Conservation (phyloP, 495 filamentous ascomycete species). For the Thozetella sp. region DNA sequence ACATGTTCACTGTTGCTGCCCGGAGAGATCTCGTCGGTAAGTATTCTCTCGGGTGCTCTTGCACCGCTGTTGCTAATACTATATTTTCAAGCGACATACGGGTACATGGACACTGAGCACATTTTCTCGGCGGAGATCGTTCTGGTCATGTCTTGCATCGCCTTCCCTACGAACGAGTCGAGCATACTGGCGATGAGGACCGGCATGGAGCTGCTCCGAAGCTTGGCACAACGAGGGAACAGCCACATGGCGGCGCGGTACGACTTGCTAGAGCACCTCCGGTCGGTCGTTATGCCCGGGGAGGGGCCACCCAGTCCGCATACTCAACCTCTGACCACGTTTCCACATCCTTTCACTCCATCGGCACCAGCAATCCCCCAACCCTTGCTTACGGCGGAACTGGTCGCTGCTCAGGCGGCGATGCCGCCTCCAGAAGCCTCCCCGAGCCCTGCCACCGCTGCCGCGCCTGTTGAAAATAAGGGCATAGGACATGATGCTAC, state of each 20-base stretch:
- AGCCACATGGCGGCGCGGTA: constrained; percentile 43
- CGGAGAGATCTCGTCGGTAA: constrained; percentile 40
- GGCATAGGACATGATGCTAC: not conserved
- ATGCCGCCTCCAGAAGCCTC: not conserved
- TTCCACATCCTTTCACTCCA: not conserved
- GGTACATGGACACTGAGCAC: constrained; percentile 53
- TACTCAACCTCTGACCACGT: not conserved
- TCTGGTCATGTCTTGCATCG: constrained; percentile 51
- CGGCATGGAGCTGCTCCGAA: constrained; percentile 38
- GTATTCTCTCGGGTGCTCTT: constrained; percentile 17
- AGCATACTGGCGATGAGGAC: constrained; percentile 42
- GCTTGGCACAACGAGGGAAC: constrained; percentile 51
- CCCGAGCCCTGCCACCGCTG: not conserved
- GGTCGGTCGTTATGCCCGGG: constrained; percentile 12
- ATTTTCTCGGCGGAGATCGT: constrained; percentile 49
- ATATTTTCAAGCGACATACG: constrained; percentile 48
- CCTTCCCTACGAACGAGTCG: constrained; percentile 39
- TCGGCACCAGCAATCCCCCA: not conserved
- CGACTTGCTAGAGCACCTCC: constrained; percentile 28
- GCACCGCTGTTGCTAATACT: not conserved
- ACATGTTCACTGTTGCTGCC: constrained; percentile 46
- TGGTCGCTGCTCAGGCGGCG: constrained; percentile 7
- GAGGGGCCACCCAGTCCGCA: not conserved
- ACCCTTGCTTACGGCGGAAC: not conserved
- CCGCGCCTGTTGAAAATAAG: not conserved